Conservation (phyloP, 192 early-diverging fungal genomes). For the Fimicolochytrium jonesii region DNA sequence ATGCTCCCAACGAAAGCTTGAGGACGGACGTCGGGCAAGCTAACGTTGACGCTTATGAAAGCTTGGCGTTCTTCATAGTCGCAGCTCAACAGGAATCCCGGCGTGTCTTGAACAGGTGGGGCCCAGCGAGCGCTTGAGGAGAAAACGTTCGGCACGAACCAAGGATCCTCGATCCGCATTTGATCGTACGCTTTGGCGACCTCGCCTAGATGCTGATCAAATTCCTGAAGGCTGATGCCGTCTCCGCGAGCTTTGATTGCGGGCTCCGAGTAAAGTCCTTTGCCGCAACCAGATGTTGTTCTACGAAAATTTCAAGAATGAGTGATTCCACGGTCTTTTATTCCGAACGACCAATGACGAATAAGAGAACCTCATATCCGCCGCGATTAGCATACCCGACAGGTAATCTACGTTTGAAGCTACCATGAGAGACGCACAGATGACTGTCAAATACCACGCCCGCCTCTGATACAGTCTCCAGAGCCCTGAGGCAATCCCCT, state of each 20-base stretch:
- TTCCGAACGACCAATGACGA: background rate
- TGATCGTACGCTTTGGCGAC: background rate
- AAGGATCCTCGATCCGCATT: background rate
- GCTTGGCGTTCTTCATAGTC: background rate
- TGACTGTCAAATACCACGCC: background rate
- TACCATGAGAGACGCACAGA: background rate
- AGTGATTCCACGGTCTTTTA: background rate
- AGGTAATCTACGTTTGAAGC: background rate
- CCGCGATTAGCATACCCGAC: background rate
- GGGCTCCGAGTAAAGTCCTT: background rate
- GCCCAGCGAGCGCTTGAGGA: background rate
- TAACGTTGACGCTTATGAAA: background rate
- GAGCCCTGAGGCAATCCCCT: background rate
- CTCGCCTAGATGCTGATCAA: background rate
- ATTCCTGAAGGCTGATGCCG: background rate
- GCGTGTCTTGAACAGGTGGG: background rate
- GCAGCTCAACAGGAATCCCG: background rate
- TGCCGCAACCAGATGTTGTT: background rate
- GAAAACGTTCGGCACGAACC: slow-evolving; percentile 4
- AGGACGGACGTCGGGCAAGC: background rate
- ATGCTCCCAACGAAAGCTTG: background rate
- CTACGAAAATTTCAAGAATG: background rate
- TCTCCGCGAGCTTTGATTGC: background rate
- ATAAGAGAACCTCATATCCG: background rate
- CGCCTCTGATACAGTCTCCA: background rate